phyloP scores from a whole-genome alignment of 169 alveolate species.

The Cryptosporidium ryanae region DNA sequence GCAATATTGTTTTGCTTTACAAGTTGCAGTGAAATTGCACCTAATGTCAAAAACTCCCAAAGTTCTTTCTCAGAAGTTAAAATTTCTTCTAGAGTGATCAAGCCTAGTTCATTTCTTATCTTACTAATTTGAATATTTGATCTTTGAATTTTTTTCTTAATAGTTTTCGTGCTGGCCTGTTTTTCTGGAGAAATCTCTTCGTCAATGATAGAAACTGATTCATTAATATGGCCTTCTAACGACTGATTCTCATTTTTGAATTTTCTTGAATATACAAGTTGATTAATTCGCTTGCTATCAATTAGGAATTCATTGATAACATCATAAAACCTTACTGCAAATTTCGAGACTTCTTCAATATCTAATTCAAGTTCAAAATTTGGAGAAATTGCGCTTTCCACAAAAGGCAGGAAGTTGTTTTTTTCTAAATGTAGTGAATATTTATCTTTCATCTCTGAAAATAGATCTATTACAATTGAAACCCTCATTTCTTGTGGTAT shows the following conservation, averaged over 20 bases:
- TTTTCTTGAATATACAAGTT: constrained; percentile 37
- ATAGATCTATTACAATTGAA: constrained; percentile 43
- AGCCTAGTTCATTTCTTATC: constrained; percentile 50
- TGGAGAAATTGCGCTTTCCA: constrained; percentile 49
- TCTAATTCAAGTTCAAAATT: not conserved
- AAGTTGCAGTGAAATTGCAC: constrained; percentile 48
- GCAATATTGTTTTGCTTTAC: constrained; percentile 31
- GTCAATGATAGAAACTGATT: not conserved
- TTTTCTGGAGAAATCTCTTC: not conserved
- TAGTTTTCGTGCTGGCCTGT: not conserved
- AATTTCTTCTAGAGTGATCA: constrained; percentile 52
- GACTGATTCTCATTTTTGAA: constrained; percentile 22
- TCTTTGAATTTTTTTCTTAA: constrained; percentile 6
- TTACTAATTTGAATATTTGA: constrained; percentile 18
- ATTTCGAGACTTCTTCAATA: not conserved
- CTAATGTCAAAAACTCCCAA: constrained; percentile 58
- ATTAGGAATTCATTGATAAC: constrained; percentile 46
- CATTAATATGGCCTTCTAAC: not conserved
- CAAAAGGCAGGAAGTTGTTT: constrained; percentile 4
- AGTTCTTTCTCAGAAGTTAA: constrained; percentile 49
- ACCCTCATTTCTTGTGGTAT: constrained; percentile 68
- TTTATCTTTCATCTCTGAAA: constrained; percentile 64
- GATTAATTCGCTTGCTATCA: constrained; percentile 52
- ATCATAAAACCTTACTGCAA: constrained; percentile 30
- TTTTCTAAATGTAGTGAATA: not conserved